Evolutionary conservation across 2,329 filamentous ascomycete genomes (phyloP).

Genomic region (Scedosporium dehoogii): DNA sequence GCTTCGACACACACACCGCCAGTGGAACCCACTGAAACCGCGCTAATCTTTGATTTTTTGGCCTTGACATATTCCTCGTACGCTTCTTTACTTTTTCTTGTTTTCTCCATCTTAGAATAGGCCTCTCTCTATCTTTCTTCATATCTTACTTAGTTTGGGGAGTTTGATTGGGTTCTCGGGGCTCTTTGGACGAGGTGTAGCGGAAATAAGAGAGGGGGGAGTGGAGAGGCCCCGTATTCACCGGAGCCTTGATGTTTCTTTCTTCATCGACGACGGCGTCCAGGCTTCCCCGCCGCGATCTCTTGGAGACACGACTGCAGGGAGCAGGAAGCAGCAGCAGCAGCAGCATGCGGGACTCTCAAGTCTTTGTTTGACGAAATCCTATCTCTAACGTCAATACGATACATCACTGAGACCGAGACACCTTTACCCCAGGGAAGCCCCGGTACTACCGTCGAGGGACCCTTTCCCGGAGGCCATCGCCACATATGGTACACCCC

Average conservation of each 20-base stretch:
- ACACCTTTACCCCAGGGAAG: background rate
- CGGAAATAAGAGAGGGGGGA: background rate
- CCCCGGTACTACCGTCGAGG: conserved; percentile 1
- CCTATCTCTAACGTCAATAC: background rate
- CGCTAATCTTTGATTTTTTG: background rate
- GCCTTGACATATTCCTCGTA: background rate
- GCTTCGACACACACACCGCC: background rate
- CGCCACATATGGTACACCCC: background rate
- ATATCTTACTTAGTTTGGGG: background rate
- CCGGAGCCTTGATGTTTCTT: background rate
- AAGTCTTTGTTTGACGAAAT: conserved; percentile 4
- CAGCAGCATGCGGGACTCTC: too few relatives aligned
- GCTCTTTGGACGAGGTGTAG: background rate
- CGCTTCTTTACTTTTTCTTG: background rate
- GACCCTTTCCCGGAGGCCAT: background rate
- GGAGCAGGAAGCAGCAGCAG: background rate
- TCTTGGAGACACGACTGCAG: too few relatives aligned
- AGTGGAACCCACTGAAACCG: background rate
- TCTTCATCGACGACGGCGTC: too few relatives aligned
- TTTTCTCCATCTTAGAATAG: background rate
- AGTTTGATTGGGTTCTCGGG: background rate
- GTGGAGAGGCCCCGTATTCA: background rate
- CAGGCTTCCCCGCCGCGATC: too few relatives aligned
- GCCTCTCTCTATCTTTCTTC: background rate
- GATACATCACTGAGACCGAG: conserved; percentile 4